Conservation (phyloP, 73 alveolate species). For the Paraurostyla sp. region DNA sequence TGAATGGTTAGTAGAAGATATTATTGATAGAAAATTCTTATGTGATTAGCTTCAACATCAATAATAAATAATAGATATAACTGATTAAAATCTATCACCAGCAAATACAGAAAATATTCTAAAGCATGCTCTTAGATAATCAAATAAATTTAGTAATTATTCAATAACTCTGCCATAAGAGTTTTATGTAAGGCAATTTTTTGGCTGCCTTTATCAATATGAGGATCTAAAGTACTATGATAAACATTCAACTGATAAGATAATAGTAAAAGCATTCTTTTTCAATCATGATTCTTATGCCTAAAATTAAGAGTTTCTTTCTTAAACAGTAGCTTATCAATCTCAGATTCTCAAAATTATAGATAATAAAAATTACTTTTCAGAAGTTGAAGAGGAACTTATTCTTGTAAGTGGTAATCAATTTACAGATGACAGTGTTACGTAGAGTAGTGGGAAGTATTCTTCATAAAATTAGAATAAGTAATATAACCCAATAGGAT, state of each 20-base stretch:
- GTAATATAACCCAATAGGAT: constrained; percentile 32
- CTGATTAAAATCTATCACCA: not conserved
- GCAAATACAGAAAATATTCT: not conserved
- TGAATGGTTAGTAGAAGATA: constrained; percentile 8
- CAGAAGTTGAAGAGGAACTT: constrained; percentile 18
- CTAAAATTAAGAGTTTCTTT: not conserved
- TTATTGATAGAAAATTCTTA: constrained; percentile 6
- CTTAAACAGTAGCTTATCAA: not conserved
- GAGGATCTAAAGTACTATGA: not conserved
- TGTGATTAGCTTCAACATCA: not conserved
- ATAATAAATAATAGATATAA: not conserved
- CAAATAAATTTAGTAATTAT: not conserved
- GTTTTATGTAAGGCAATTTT: not conserved
- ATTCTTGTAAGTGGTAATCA: not conserved
- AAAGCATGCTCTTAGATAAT: not conserved
- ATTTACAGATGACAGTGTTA: too few relatives aligned
- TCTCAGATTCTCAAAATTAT: not conserved
- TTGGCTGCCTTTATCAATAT: not conserved
- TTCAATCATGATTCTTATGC: not conserved
- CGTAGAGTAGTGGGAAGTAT: too few relatives aligned
- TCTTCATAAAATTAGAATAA: too few relatives aligned
- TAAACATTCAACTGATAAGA: not conserved
- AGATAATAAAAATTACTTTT: not conserved
- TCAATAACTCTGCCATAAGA: not conserved
- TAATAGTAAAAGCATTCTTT: constrained; percentile 8